phyloP scores from a whole-genome alignment of 345 rosid species.

The Populus euphratica region DNA sequence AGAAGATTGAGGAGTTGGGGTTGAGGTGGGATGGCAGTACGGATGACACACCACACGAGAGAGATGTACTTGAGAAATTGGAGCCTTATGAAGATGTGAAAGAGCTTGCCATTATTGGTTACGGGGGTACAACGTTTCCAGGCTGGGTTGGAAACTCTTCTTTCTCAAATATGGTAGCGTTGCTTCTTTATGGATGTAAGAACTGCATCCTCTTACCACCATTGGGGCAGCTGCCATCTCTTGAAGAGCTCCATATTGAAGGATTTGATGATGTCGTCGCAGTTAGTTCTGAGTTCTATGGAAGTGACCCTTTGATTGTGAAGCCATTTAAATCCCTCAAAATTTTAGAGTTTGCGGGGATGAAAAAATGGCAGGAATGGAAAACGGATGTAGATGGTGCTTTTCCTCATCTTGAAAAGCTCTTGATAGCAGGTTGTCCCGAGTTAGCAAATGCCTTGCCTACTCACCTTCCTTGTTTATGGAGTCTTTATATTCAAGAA shows the following conservation, averaged over 20 bases:
- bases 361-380: constrained; percentile 4
- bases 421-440: neutral
- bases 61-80: neutral
- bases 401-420: constrained; percentile 9
- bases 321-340: neutral
- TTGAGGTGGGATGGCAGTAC: neutral
- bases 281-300: constrained; percentile 1
- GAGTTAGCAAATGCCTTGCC: neutral
- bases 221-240: constrained; percentile 8
- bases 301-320: neutral
- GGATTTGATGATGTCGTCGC: neutral
- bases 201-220: neutral
- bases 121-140: constrained; percentile 6
- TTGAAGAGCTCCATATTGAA: neutral
- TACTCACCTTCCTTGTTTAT: constrained; percentile 1
- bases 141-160: neutral
- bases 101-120: neutral
- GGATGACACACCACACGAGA: neutral
- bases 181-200: neutral
- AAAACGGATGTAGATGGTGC: neutral
- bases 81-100: neutral
- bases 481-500: neutral
- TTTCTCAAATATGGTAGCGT: neutral
- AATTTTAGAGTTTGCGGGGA: neutral
- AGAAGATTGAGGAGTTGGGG: neutral